A percentile compares a stretch with the other conserved stretches of the same genome.
phyloP scores from a whole-genome alignment of 1,139 yeast species.

The Arxiozyma heterogenica region DNA sequence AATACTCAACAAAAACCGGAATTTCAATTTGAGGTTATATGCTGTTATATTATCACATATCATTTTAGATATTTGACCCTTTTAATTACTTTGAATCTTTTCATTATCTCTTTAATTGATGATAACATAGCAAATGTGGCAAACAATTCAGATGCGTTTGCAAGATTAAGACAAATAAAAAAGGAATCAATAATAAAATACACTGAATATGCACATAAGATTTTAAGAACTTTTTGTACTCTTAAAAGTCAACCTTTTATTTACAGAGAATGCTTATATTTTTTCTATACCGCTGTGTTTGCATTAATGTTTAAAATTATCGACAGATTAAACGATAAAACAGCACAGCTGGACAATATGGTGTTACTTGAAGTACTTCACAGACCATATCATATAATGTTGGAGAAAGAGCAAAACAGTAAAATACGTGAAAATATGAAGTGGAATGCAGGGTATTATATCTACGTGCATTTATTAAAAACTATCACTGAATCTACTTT shows the following conservation, averaged over 20 bases:
- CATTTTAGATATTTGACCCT: constrained; percentile 8
- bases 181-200: constrained; percentile 3
- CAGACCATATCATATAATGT: constrained; percentile 7
- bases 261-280: constrained; percentile 8
- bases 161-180: neutral
- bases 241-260: constrained; percentile 7
- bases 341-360: constrained; percentile 8
- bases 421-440: constrained; percentile 15
- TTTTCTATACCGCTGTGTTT: constrained; percentile 9
- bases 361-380: constrained; percentile 9
- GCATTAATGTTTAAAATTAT: constrained; percentile 7
- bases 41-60: constrained; percentile 7
- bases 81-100: constrained; percentile 5
- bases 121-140: constrained; percentile 7
- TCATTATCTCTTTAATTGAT: constrained; percentile 6
- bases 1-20: constrained; percentile 4
- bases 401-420: constrained; percentile 8
- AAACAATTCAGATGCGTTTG: neutral
- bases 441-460: constrained; percentile 17
- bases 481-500: constrained; percentile 9
- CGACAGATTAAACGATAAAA: constrained; percentile 5
- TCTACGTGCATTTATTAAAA: constrained; percentile 14
- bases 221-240: constrained; percentile 5
- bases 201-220: constrained; percentile 4
- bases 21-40: constrained; percentile 8